phyloP scores from a whole-genome alignment of 345 rosid genomes.

The Salix suchowensis region DNA sequence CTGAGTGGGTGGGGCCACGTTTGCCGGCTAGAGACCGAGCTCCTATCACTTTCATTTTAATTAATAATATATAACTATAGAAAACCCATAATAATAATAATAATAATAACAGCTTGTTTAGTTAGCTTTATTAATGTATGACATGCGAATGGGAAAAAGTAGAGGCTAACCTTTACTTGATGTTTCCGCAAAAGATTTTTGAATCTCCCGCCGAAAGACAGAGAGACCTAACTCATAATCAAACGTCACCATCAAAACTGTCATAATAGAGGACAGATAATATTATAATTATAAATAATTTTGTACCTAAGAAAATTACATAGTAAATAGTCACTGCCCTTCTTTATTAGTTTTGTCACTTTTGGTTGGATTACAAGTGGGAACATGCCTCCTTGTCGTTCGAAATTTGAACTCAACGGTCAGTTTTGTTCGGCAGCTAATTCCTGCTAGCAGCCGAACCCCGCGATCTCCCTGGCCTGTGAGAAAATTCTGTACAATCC shows the following conservation, averaged over 20 bases:
- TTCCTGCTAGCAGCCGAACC: not conserved
- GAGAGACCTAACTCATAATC: not conserved
- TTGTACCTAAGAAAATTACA: no score
- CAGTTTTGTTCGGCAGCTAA: not conserved
- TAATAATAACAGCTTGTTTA: not conserved
- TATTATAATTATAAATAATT: no score
- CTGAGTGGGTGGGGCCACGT: not conserved
- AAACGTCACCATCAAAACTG: constrained; percentile 12
- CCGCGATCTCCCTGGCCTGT: not conserved
- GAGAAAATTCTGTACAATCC: not conserved
- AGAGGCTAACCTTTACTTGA: not conserved
- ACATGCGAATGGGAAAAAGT: not conserved
- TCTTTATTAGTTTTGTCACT: not conserved
- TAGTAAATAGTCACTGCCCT: not conserved
- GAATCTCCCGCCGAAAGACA: constrained; percentile 14
- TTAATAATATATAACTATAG: not conserved
- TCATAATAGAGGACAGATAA: not conserved
- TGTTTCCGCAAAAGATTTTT: constrained; percentile 20
- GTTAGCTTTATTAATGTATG: not conserved
- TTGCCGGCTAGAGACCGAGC: not conserved
- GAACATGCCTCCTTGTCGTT: not conserved
- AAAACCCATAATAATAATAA: no score
- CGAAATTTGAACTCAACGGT: constrained; percentile 29
- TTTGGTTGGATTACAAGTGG: not conserved
- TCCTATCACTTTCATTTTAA: not conserved